Evolutionary conservation across 2,329 filamentous ascomycete genomes (phyloP).

Genomic region (Sclerotinia minor): DNA sequence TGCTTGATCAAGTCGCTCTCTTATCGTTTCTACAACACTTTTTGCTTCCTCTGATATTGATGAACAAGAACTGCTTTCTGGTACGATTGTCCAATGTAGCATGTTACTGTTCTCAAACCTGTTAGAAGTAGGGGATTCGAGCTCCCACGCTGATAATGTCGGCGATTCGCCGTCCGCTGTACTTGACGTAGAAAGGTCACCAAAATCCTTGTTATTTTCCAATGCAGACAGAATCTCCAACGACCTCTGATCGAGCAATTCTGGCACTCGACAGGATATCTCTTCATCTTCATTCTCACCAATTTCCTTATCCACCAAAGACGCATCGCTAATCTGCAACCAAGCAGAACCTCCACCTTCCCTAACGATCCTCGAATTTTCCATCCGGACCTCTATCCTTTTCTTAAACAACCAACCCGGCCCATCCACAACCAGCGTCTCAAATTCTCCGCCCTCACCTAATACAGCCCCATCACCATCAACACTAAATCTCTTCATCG

Average conservation of each 20-base stretch:
- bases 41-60: slow-evolving; percentile 51
- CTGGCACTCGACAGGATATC: slow-evolving; percentile 55
- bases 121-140: neutral
- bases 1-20: slow-evolving; percentile 43
- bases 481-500: slow-evolving; percentile 67
- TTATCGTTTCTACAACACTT: slow-evolving; percentile 51
- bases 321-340: slow-evolving; percentile 58
- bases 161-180: neutral
- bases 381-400: slow-evolving; percentile 62
- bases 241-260: slow-evolving; percentile 66
- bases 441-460: slow-evolving; percentile 94
- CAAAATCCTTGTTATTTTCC: neutral
- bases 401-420: slow-evolving; percentile 71
- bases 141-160: slow-evolving; percentile 1
- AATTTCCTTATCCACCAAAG: slow-evolving; percentile 49
- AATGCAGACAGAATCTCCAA: slow-evolving; percentile 29
- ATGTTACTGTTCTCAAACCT: slow-evolving; percentile 4
- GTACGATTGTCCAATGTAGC: slow-evolving; percentile 32
- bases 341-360: slow-evolving; percentile 79
- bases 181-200: neutral
- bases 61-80: slow-evolving; percentile 3
- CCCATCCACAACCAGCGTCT: slow-evolving; percentile 85
- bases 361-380: slow-evolving; percentile 53
- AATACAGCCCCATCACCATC: slow-evolving; percentile 68
- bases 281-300: slow-evolving; percentile 43